A percentile compares a stretch with the other conserved stretches of the same genome.
Conservation (phyloP, 2,329 filamentous ascomycete genomes). For the Ophiocordyceps australis region DNA sequence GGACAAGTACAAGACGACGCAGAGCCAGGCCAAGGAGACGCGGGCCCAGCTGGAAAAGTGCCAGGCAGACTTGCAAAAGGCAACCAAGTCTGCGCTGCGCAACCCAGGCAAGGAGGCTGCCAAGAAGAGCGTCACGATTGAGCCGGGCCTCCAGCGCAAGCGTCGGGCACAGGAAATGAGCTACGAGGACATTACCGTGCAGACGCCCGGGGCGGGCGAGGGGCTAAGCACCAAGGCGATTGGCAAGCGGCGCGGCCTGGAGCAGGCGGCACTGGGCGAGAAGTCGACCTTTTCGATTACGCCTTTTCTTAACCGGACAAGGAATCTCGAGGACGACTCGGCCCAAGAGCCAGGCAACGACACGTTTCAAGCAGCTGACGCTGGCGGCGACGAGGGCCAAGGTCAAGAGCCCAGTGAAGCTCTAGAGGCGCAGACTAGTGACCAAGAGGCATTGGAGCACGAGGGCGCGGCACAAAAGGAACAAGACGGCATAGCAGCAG, state of each 20-base stretch:
- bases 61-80: conserved; percentile 22
- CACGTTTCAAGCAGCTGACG: conserved; percentile 1
- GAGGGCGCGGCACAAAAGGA: no score
- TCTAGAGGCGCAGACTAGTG: no score
- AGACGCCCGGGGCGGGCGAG: conserved; percentile 25
- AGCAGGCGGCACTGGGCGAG: conserved; percentile 44
- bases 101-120: conserved; percentile 5
- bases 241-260: conserved; percentile 36
- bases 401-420: conserved; percentile 3
- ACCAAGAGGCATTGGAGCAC: no score
- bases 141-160: conserved; percentile 22
- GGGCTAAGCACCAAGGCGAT: conserved; percentile 18
- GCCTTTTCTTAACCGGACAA: conserved; percentile 70
- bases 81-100: conserved; percentile 6
- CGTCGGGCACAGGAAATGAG: conserved; percentile 24
- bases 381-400: conserved; percentile 3
- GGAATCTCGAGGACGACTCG: conserved; percentile 26
- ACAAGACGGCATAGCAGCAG: conserved; percentile 4
- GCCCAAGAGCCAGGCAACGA: conserved; percentile 8
- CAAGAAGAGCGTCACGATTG: conserved; percentile 6
- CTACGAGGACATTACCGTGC: conserved; percentile 25
- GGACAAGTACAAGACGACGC: conserved; percentile 49
- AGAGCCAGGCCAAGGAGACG: conserved; percentile 53
- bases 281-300: conserved; percentile 92
- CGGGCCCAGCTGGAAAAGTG: conserved; percentile 19